Evolutionary conservation across 257 asterid genomes (phyloP).

Genomic region (Scutellaria baicalensis): DNA sequence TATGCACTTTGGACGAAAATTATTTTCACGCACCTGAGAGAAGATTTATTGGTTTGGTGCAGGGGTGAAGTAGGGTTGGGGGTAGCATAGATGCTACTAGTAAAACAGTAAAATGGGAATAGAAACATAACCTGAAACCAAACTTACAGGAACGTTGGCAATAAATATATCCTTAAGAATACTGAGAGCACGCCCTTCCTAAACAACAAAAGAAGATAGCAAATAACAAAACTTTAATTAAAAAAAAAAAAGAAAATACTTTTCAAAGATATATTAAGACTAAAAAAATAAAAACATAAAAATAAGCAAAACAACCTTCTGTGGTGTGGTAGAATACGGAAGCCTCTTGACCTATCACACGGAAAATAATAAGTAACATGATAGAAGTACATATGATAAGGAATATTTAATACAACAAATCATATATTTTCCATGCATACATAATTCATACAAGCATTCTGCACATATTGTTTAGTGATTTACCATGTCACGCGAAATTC

Average conservation of each 20-base stretch:
- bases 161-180: conserved; percentile 62
- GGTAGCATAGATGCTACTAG: background rate
- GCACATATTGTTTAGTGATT: too few relatives aligned
- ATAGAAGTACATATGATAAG: background rate
- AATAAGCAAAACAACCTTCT: conserved; percentile 29
- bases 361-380: conserved; percentile 13
- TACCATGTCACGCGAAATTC: too few relatives aligned
- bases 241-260: background rate
- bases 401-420: background rate
- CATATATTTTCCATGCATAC: background rate
- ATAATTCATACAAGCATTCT: background rate
- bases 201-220: conserved; percentile 5
- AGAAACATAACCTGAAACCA: conserved; percentile 5
- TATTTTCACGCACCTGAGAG: conserved; percentile 50
- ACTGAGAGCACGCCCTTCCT: conserved; percentile 65
- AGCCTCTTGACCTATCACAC: conserved; percentile 44
- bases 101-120: background rate
- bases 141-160: conserved; percentile 79
- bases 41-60: background rate
- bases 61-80: background rate
- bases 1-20: conserved; percentile 88
- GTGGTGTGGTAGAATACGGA: conserved; percentile 17
- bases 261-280: background rate
- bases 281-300: background rate
- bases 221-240: background rate